Conservation (phyloP, 371 early-diverging fungal genomes). For the Lichtheimia hyalospora region DNA sequence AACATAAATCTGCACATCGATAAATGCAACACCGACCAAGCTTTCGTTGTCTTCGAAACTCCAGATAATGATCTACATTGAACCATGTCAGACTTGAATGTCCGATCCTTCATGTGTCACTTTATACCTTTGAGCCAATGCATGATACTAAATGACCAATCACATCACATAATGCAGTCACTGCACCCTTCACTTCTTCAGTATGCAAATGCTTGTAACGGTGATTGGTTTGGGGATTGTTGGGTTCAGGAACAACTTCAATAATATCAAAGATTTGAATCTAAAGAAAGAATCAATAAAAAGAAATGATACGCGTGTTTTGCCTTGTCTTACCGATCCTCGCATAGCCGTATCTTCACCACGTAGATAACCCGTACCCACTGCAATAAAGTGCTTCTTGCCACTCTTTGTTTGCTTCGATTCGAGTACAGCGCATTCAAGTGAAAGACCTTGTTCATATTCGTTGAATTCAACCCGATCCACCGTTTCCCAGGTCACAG, state of each 20-base stretch:
- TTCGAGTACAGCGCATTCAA: slow-evolving; percentile 82
- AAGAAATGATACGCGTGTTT: background rate
- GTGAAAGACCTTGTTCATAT: slow-evolving; percentile 84
- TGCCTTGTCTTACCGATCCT: slow-evolving; percentile 71
- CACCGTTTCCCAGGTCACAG: slow-evolving; percentile 94
- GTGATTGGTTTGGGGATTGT: slow-evolving; percentile 93
- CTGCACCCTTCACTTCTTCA: slow-evolving; percentile 93
- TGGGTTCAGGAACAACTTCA: slow-evolving; percentile 96
- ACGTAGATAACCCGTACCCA: slow-evolving; percentile 87
- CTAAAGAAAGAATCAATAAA: slow-evolving; percentile 30
- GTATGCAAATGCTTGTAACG: slow-evolving; percentile 83
- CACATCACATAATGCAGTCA: slow-evolving; percentile 86
- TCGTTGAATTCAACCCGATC: slow-evolving; percentile 79
- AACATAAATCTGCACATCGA: slow-evolving; percentile 93
- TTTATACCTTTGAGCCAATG: slow-evolving; percentile 83
- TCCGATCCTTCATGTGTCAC: too few relatives aligned
- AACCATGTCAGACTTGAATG: background rate
- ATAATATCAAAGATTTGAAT: slow-evolving; percentile 94
- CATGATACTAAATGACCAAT: slow-evolving; percentile 90
- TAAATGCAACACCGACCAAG: slow-evolving; percentile 93
- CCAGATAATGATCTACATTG: slow-evolving; percentile 76
- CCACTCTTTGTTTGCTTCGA: slow-evolving; percentile 89
- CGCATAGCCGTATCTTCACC: slow-evolving; percentile 94
- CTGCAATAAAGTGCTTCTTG: slow-evolving; percentile 82
- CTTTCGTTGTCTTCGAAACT: slow-evolving; percentile 89